Percentiles rank a stretch among this genome's conserved stretches.
Conservation (phyloP, 129 eudicot genomes). For the Glebionis coronaria region DNA sequence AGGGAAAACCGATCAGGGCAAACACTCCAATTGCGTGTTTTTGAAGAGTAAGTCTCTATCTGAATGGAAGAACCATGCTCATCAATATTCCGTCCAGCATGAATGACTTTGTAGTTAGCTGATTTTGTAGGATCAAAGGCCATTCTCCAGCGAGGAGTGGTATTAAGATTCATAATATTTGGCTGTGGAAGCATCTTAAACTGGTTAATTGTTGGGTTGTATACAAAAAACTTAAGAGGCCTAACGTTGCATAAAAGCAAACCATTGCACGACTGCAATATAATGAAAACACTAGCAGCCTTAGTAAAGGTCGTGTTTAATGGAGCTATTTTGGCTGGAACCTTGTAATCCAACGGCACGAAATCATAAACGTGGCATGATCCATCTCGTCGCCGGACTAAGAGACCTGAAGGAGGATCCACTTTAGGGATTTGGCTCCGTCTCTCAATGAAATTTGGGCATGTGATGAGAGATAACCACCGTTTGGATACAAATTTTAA, state of each 20-base stretch:
- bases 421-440: neutral
- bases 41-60: constrained; percentile 1
- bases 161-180: too few relatives aligned
- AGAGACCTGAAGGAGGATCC: neutral
- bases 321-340: neutral
- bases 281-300: neutral
- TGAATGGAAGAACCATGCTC: neutral
- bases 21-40: neutral
- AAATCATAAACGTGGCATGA: neutral
- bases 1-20: neutral
- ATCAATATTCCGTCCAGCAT: neutral
- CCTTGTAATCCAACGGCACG: neutral
- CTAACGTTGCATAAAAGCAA: neutral
- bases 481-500: neutral
- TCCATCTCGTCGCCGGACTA: neutral
- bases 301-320: neutral
- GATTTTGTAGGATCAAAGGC: constrained; percentile 4
- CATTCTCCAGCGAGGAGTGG: neutral
- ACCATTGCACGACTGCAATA: neutral
- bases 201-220: neutral
- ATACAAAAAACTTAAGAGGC: neutral
- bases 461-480: neutral
- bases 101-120: neutral
- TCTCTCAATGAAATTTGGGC: neutral
- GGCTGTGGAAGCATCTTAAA: neutral